Base-by-base conservation (phyloP, 768 basidiomycete species). In the Suillus occidentalis region DNA sequence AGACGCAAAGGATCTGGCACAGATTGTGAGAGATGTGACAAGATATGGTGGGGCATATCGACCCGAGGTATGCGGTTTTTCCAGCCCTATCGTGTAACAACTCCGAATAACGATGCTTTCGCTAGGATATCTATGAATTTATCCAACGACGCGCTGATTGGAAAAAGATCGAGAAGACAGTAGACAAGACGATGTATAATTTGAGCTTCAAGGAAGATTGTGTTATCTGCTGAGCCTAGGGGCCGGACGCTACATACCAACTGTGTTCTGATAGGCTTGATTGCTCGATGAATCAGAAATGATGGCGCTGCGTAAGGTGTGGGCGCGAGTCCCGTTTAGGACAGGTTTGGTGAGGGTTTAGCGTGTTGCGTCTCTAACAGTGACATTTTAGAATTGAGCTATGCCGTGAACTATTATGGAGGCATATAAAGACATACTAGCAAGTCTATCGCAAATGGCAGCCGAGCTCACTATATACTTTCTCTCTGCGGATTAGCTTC, bases 151-250 rank as follows among this genome's bases (percentile, higher is more conserved):
- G 96, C 40, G 91, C 93, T 8, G 97, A 99, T 75, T 99, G 97
- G 97, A 97, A 97, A 80, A 96, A 93, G 80, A 99, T 99, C 65
- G 96, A 99, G 76, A 97, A 94, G 78, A 89, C 87, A 34, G 97
- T 99, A 59, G 94, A 95, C 80, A 94, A 94, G 81, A 88, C 93
- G 58, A 95, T 95, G 93, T 95, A 95, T 78, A 94, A 91, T 76
- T 77, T 95, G 60, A 92, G 90, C 74, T 93, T 97, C 72, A 95
- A 92, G 72, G 95, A 97, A 74, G 95, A 97, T 73, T 97, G 95
- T 81, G 72, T 87, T 34, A 71, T 88, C 50, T 74, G 73, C 66
- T 83, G 67, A 68, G 28, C 18, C 40, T 59, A 47, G 59, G 1
- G 61, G 8, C 53, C 1, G 20, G 36, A n/a, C 18, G 28, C 28